Evolutionary conservation across 1,139 yeast genomes (phyloP).

Genomic region (Pichia sp.): DNA sequence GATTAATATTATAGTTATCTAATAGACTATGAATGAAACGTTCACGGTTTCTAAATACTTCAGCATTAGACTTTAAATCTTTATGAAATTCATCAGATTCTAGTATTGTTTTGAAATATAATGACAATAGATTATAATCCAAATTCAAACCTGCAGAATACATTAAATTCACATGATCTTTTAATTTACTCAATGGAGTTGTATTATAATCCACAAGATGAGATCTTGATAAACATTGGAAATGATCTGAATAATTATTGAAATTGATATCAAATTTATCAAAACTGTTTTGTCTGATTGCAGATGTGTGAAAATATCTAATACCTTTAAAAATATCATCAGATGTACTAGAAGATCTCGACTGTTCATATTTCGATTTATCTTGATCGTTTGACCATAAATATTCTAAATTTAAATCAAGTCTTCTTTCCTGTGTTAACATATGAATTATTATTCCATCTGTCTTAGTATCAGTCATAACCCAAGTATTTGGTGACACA

Average conservation of each 20-base stretch:
- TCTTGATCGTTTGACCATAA: slow-evolving; percentile 46
- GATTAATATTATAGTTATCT: slow-evolving; percentile 18
- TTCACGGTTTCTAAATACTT: slow-evolving; percentile 19
- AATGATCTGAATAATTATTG: slow-evolving; percentile 22
- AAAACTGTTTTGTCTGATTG: slow-evolving; percentile 6
- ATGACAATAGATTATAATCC: slow-evolving; percentile 18
- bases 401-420: slow-evolving; percentile 61
- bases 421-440: slow-evolving; percentile 62
- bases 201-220: slow-evolving; percentile 19
- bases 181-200: slow-evolving; percentile 18
- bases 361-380: slow-evolving; percentile 25
- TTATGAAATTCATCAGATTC: slow-evolving; percentile 26
- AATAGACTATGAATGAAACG: slow-evolving; percentile 14
- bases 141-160: slow-evolving; percentile 25
- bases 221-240: slow-evolving; percentile 23
- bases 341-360: slow-evolving; percentile 4
- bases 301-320: slow-evolving; percentile 35
- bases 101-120: slow-evolving; percentile 19
- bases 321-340: slow-evolving; percentile 48
- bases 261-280: slow-evolving; percentile 12
- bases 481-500: slow-evolving; percentile 64
- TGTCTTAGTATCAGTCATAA: slow-evolving; percentile 61
- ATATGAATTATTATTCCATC: slow-evolving; percentile 66
- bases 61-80: slow-evolving; percentile 4
- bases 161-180: slow-evolving; percentile 23